Evolutionary conservation across 176 grass and related monocot species (phyloP).

Genomic region (Zoysia pacifica): DNA sequence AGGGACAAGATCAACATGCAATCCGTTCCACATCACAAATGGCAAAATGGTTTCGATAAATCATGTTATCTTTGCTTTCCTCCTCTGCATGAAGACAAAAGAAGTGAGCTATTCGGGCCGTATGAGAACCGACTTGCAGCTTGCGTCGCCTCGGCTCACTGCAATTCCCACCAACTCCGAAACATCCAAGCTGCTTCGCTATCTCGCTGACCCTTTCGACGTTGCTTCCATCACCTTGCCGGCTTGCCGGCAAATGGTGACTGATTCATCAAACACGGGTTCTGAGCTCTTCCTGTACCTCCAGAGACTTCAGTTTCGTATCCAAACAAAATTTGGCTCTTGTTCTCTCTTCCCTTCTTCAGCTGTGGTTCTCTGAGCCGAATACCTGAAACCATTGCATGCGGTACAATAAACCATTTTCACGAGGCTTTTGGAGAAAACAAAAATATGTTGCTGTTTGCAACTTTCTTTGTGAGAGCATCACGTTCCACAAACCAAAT

Average conservation of each 20-base stretch:
- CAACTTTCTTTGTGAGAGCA: not conserved
- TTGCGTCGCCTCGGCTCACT: not conserved
- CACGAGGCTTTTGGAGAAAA: not conserved
- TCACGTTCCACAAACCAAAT: too few relatives aligned
- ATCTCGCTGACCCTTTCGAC: constrained; percentile 10
- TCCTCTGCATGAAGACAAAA: not conserved
- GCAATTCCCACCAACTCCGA: constrained; percentile 32
- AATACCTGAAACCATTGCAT: not conserved
- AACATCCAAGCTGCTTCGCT: constrained; percentile 38
- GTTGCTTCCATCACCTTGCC: constrained; percentile 22
- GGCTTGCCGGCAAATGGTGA: not conserved
- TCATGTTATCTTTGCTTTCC: not conserved
- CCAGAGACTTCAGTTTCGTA: not conserved
- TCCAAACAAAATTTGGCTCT: not conserved
- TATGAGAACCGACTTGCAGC: not conserved
- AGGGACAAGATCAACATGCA: not conserved
- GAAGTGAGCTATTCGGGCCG: not conserved
- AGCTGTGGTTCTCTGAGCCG: not conserved
- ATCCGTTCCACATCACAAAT: not conserved
- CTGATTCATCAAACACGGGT: not conserved
- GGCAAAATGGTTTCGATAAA: constrained; percentile 2
- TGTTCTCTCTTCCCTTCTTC: not conserved
- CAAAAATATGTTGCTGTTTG: too few relatives aligned
- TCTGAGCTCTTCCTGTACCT: not conserved
- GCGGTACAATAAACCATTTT: not conserved